These are phyloP conservation scores for Curvularia hawaiiensis DNA, from an alignment of 2,329 filamentous ascomycete genomes.

Conservation along the genomic window DNA sequence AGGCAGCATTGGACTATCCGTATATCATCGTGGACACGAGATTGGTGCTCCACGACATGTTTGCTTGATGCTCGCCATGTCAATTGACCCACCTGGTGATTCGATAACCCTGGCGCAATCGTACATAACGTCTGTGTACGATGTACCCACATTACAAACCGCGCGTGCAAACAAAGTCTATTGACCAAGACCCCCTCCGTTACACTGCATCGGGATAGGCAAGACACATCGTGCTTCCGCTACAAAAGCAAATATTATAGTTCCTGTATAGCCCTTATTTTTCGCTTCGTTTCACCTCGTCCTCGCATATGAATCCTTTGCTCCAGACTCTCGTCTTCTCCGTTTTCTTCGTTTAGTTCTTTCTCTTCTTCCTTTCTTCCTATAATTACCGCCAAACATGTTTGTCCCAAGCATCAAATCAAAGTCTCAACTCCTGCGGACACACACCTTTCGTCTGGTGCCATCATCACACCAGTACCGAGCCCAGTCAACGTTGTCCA, in stretches of 20 bases:
- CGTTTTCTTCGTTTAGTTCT: background rate
- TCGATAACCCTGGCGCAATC: slow-evolving; percentile 1
- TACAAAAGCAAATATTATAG: background rate
- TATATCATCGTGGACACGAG: background rate
- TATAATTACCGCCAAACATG: slow-evolving; percentile 8
- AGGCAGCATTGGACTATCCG: background rate
- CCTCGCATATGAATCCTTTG: background rate
- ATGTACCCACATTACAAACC: slow-evolving; percentile 1
- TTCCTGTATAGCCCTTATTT: background rate
- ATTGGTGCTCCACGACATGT: background rate
- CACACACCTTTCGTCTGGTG: background rate
- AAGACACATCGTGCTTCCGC: background rate
- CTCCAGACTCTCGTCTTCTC: background rate
- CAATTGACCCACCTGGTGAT: slow-evolving; percentile 5
- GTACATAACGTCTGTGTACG: background rate
- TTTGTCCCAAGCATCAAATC: background rate
- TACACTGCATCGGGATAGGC: background rate
- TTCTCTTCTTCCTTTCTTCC: background rate
- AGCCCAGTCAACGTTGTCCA: slow-evolving; percentile 17
- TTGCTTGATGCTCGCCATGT: background rate
- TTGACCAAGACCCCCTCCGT: background rate
- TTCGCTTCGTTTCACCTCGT: background rate
- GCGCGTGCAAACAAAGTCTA: background rate
- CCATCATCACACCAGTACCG: slow-evolving; percentile 8
- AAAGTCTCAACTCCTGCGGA: slow-evolving; percentile 4